Base-by-base conservation (phyloP, 305 asterid species). In the Petunia hybrid region DNA sequence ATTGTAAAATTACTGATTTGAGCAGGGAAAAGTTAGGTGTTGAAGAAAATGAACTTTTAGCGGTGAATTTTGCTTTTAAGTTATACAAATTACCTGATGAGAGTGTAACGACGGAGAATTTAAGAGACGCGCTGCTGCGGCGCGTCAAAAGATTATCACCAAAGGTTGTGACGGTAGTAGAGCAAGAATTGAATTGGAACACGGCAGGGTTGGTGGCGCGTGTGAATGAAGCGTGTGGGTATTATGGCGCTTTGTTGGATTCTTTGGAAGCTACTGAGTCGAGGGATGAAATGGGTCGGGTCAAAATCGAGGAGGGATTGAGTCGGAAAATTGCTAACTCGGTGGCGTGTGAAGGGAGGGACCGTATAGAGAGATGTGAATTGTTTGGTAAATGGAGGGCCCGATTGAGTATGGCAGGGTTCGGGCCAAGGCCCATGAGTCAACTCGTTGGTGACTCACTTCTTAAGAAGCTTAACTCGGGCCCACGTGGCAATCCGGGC, bases 321-420 rank as follows among this genome's bases (percentile, higher is more conserved):
- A 86, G 97, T 83, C 97, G 98, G 68, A 90, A 85, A 57, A 82
- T 96, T 61, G 86, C 84, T 0, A 96, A 96, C 90, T 87, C 97
- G 89, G 91, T 96, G 45, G 97, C 97, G 89, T 96, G 98, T 84
- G 99, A 96, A 86, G 97, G 98, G 82, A 87, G 91, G 85, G 97
- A 96, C 66, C 95, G 99, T 0, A 93, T 96, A 4, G 98, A 94
- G 81, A 89, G 99, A 57, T 93, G 97, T 82, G 98, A 96, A 79
- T 93, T 94, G 83, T 89, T 87, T 36, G 99, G 97, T 48, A 96
- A 96, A 89, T 94, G 99, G 98, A 86, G 97, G 92, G 95, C 97
- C 85, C 89, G 99, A 14, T 78, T 96, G 90, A 57, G 94, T 46
- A 91, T 96, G 99, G 98, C 98, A 64, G 98, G 99, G 85, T 95